phyloP scores from a whole-genome alignment of 2,329 filamentous ascomycete genomes.

The Xenosphaeropsis pyriputrescens region DNA sequence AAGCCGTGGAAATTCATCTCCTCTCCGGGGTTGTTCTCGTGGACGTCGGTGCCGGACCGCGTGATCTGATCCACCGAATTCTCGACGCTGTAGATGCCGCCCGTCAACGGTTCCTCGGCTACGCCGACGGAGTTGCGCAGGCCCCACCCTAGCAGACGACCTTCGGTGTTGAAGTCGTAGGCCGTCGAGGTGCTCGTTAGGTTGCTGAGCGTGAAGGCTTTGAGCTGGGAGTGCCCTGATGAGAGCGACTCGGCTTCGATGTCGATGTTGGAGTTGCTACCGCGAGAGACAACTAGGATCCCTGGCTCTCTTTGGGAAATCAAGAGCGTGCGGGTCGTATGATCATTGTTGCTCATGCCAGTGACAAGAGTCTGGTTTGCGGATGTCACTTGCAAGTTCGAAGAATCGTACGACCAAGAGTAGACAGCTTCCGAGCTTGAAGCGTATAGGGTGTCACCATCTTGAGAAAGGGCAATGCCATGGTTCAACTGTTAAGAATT shows the following conservation, averaged over 20 bases:
- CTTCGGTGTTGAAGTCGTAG: slow-evolving; percentile 32
- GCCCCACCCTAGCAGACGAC: slow-evolving; percentile 46
- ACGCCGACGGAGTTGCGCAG: slow-evolving; percentile 60
- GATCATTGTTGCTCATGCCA: slow-evolving; percentile 47
- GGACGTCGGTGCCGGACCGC: slow-evolving; percentile 43
- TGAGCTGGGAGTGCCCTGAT: slow-evolving; percentile 52
- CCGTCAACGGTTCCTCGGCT: slow-evolving; percentile 40
- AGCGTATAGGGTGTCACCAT: slow-evolving; percentile 38
- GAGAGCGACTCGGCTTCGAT: slow-evolving; percentile 28
- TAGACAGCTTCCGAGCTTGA: slow-evolving; percentile 45
- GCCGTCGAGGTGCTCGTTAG: slow-evolving; percentile 14
- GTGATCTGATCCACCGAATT: slow-evolving; percentile 54
- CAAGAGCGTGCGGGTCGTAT: slow-evolving; percentile 53
- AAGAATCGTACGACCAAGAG: slow-evolving; percentile 50
- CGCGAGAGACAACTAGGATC: slow-evolving; percentile 49
- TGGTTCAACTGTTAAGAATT: slow-evolving; percentile 32
- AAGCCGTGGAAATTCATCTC: slow-evolving; percentile 60
- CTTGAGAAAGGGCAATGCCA: slow-evolving; percentile 34
- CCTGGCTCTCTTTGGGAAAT: slow-evolving; percentile 37
- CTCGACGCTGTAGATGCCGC: slow-evolving; percentile 46
- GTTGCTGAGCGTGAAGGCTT: slow-evolving; percentile 35
- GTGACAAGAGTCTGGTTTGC: slow-evolving; percentile 37
- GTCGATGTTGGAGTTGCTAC: slow-evolving; percentile 50
- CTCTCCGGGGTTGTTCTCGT: slow-evolving; percentile 56
- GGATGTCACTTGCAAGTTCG: slow-evolving; percentile 26